Evolutionary conservation across 257 asterid genomes (phyloP).

Genomic region (Mitragyna speciosa): DNA sequence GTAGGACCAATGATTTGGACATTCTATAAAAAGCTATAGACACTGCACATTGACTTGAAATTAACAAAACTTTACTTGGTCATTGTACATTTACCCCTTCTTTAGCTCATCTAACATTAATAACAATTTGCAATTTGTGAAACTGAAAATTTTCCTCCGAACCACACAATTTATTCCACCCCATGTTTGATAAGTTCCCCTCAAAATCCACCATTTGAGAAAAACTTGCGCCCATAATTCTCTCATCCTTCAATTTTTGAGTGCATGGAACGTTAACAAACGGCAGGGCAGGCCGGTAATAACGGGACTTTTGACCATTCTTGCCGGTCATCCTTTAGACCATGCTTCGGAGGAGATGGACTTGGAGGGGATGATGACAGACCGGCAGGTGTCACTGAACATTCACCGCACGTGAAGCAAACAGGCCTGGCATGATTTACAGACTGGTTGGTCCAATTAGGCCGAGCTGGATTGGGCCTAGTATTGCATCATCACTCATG

Average conservation of each 20-base stretch:
- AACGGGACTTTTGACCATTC: slow-evolving; percentile 1
- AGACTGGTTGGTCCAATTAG: slow-evolving; percentile 23
- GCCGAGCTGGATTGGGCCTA: slow-evolving; percentile 35
- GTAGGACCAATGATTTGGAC: too few species aligned
- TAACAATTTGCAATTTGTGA: neutral
- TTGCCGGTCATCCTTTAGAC: neutral
- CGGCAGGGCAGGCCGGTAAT: neutral
- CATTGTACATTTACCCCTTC: too few species aligned
- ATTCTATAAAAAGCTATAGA: too few species aligned
- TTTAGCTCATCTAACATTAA: neutral
- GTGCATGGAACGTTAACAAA: neutral
- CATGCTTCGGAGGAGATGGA: neutral
- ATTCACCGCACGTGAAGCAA: slow-evolving; percentile 32
- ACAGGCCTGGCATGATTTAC: slow-evolving; percentile 20
- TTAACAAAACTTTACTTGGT: too few species aligned
- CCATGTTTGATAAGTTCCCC: neutral
- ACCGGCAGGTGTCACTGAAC: slow-evolving; percentile 28
- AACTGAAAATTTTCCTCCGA: neutral
- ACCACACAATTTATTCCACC: neutral
- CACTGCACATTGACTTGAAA: too few species aligned
- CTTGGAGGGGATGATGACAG: neutral
- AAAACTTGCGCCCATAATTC: slow-evolving; percentile 1
- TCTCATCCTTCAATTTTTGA: neutral
- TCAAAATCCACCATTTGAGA: neutral
- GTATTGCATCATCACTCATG: slow-evolving; percentile 31